Conservation (phyloP, 495 filamentous ascomycete species). For the Lindgomyces ingoldianus region DNA sequence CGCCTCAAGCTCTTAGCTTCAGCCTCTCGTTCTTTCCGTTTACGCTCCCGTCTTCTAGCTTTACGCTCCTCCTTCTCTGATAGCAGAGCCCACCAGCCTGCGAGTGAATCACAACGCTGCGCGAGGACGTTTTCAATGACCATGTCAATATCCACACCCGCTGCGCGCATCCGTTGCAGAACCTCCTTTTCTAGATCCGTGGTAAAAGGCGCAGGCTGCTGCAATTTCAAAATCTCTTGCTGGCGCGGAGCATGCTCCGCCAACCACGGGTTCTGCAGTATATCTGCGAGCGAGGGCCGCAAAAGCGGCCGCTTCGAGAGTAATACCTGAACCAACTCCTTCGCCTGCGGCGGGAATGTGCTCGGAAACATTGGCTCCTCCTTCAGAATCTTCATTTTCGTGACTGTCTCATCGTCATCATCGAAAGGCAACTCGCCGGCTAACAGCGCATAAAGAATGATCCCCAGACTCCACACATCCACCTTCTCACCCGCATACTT, state of each 20-base stretch:
- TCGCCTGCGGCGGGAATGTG: constrained; percentile 72
- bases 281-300: constrained; percentile 81
- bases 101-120: constrained; percentile 82
- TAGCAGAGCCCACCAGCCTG: constrained; percentile 94
- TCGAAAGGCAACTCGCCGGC: constrained; percentile 94
- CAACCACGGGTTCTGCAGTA: constrained; percentile 85
- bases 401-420: constrained; percentile 80
- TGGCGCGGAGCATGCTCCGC: constrained; percentile 85
- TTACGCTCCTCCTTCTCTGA: constrained; percentile 97
- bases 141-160: constrained; percentile 89
- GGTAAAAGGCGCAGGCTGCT: constrained; percentile 81
- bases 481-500: constrained; percentile 98
- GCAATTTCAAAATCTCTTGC: constrained; percentile 82
- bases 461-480: constrained; percentile 96
- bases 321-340: constrained; percentile 69
- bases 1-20: constrained; percentile 80
- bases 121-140: constrained; percentile 93
- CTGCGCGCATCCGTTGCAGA: constrained; percentile 88
- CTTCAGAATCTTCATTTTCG: constrained; percentile 78
- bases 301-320: constrained; percentile 87
- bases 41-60: constrained; percentile 76
- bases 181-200: constrained; percentile 89
- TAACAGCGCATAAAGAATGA: constrained; percentile 91
- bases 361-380: constrained; percentile 85
- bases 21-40: constrained; percentile 77